Conservation (phyloP, 768 basidiomycete genomes). For the Termitomyces sp. region DNA sequence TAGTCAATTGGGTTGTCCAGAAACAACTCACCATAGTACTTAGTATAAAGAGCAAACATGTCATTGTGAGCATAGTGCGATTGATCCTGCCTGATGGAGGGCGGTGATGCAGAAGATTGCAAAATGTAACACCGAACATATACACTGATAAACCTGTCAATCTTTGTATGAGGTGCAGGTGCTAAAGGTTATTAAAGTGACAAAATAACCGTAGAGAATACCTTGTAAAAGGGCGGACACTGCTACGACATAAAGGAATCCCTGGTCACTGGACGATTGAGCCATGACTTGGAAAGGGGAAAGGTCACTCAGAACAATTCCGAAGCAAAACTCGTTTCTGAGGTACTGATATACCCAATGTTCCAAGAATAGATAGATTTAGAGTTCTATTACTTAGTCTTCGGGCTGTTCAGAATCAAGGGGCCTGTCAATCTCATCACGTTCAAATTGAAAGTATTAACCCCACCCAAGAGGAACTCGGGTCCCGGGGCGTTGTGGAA, state of each 20-base stretch:
- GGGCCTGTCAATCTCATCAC: too few species aligned
- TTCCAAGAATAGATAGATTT: not conserved
- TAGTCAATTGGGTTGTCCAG: not conserved
- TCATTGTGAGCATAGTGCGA: not conserved
- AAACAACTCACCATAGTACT: not conserved
- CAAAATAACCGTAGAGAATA: not conserved
- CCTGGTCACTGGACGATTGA: not conserved
- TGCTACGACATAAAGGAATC: not conserved
- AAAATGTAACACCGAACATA: not conserved
- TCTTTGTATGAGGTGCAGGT: not conserved
- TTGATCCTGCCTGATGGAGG: not conserved
- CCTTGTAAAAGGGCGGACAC: not conserved
- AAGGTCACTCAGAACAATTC: too few species aligned
- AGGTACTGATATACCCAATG: not conserved
- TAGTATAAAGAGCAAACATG: slow-evolving; percentile 1
- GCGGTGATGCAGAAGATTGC: not conserved
- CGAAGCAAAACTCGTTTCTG: not conserved
- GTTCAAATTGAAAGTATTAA: too few species aligned
- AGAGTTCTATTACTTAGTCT: too few species aligned
- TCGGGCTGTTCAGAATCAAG: too few species aligned
- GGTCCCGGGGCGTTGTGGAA: too few species aligned
- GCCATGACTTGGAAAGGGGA: not conserved
- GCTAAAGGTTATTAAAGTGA: not conserved
- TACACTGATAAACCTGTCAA: not conserved
- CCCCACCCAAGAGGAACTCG: too few species aligned